Evolutionary conservation across 2,329 filamentous ascomycete genomes (phyloP), one percentile per base, ranked within the genome.

Genomic region (Rutstroemia sp.): DNA sequence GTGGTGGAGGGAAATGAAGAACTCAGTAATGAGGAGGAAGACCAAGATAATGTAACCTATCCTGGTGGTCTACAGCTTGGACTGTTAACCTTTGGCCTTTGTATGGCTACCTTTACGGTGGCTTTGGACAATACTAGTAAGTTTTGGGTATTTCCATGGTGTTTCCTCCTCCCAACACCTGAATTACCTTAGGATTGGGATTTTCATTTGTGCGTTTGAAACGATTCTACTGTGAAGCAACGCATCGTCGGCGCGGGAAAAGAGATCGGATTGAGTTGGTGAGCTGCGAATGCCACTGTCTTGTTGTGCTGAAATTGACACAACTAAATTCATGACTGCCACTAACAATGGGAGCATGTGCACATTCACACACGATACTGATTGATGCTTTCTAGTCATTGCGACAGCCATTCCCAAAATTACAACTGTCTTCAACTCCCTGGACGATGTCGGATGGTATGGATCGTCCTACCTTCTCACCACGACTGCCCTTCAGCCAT

Each of bases 41-140:
- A 47, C 21, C 23, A 47, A 23, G 48, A 50, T 5, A 42, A 12
- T 14, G 54, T 59, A 30, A 61, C 64, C 10, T 70, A 67, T 58
- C 64, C 67, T 16, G 59, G 58, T 14, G 65, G 63, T 9, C 34
- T 65, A 14, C 62, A 64, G 53, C 55, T 70, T 9, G 63, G 65
- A 46, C 70, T 77, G 56, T 74, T 80, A 54, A 71, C 78, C 18
- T 61, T 77, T 25, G 76, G 77, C 25, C 66, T 80, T 9, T 72
- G 75, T 23, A 65, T 79, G 52, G 73, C 71, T 57, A 71, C 79
- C 27, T 59, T 59, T 25, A 56, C 49, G 1, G 58, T 59, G 25
- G 58, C 58, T 21, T 48, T 59, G 27, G 66, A 79, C 45, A 74
- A 68, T 38, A 68, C 67, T 14, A 71, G 53, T 51, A 21, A 51